Base-by-base conservation (phyloP, 371 early-diverging fungal genomes). In the Conidiobolus incongruus region DNA sequence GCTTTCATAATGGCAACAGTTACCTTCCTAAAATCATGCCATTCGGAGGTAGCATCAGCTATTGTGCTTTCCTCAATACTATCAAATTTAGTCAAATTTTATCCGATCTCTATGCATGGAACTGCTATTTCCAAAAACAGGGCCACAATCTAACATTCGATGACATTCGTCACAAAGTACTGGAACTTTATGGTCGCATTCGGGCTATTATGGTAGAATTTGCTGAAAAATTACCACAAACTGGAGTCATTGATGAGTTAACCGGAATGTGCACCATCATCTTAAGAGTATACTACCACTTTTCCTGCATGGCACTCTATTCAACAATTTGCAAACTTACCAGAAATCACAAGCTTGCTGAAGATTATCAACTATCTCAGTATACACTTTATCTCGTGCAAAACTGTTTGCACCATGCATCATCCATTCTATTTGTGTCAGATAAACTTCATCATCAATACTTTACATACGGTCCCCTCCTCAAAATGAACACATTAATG, bases 381-480 rank as follows among this genome's bases (percentile, higher is more conserved):
- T n/a, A n/a, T n/a, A n/a, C n/a, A n/a, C n/a, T n/a, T n/a, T n/a
- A n/a, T n/a, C n/a, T n/a, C n/a, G n/a, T 12, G 30, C n/a, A 29
- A 6, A 11, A 30, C 4, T 12, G n/a, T 11, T 28, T 31, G 26
- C 15, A 29, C 15, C 29, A 24, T 2, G 41, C 41, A 7, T 41
- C 16, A 12, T 41, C 41, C 4, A 30, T 30, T 29, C 23, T 20
- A 7, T 41, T 30, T 20, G 12, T 41, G 15, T 12, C 30, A 6
- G 41, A 41, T 7, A 11, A 13, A 4, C 12, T 41, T 11, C 12
- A 41, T 4, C 11, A 10, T 6, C 29, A 41, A 12, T 41, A 15
- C 15, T 41, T 41, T 30, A 24, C 13, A 15, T 41, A 28, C 19
- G 41, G 41, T n/a, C 41, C 41, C 15, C 21, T 41, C 16, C 41